Conservation (phyloP, 805 yeast species). For the Wickerhamiella siamensis region DNA sequence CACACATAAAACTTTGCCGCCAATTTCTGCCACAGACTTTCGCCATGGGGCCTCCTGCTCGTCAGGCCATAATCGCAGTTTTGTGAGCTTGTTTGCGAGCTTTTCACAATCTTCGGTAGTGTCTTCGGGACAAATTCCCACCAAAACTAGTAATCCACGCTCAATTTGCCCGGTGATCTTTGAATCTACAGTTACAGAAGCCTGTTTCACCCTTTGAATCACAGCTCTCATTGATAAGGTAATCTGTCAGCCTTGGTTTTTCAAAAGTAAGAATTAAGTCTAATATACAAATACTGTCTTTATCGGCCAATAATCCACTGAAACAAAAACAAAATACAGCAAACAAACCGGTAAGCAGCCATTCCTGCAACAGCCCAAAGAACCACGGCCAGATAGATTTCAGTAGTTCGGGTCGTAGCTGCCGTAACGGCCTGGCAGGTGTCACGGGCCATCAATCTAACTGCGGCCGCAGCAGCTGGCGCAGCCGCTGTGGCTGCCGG, state of each 20-base stretch:
- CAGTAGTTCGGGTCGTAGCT: constrained; percentile 18
- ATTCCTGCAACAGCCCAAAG: constrained; percentile 87
- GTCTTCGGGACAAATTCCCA: constrained; percentile 74
- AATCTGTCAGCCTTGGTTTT: not conserved
- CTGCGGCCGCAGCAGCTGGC: not conserved
- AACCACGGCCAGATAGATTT: constrained; percentile 62
- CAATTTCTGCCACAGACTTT: constrained; percentile 44
- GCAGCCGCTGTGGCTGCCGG: constrained; percentile 3
- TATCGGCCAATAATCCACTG: constrained; percentile 22
- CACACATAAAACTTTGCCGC: constrained; percentile 67
- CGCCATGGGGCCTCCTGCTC: constrained; percentile 70
- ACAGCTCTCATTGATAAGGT: constrained; percentile 59
- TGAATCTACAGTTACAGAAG: constrained; percentile 75
- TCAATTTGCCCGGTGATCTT: constrained; percentile 55
- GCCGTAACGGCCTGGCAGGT: constrained; percentile 24
- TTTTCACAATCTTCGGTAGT: constrained; percentile 58
- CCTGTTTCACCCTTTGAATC: constrained; percentile 75
- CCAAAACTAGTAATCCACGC: constrained; percentile 63
- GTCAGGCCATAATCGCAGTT: constrained; percentile 62
- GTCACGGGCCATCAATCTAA: constrained; percentile 2
- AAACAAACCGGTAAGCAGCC: constrained; percentile 71
- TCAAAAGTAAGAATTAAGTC: no score
- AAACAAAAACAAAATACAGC: constrained; percentile 49
- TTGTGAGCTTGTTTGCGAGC: constrained; percentile 50
- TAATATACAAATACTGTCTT: not conserved